Base-by-base conservation (phyloP, 225 moss, liverwort and hornwort species). In the Takakia lepidozioides region DNA sequence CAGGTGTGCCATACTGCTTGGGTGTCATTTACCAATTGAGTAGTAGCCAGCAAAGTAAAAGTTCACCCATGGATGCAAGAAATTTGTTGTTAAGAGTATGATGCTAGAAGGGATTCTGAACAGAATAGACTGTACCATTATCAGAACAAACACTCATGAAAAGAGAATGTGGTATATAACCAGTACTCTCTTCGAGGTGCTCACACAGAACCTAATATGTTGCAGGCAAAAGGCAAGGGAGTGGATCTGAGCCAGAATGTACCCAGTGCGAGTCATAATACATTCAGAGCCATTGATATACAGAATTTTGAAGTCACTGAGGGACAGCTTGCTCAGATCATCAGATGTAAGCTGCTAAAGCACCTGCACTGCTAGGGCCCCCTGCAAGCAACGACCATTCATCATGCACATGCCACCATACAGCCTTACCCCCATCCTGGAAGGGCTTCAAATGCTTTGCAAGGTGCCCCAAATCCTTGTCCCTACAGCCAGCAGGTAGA, bases 321-420 rank as follows among this genome's bases (percentile, higher is more conserved):
- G 90, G 58, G 82, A 98, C 38, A 98, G 68, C 59, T 98, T 82
- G 59, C 87, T 81, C 20, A 98, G 79, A 68, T 98, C 90, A 24
- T 74, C 90, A 25, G 70, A 73, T 3, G 87, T 90, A 17, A 98
- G 84, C 21, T 75, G 51, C 57, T 98, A 90, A 57, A 98, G 66
- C 19, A 64, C 71, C 21, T 82, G 81, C 3, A 55, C 79, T n/a
- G 90, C 75, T 14, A 81, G 54, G 21, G 95, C 90, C 1, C 95
- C 95, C 57, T 98, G 95, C 38, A 98, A 98, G 27, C 58, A 98
- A 48, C 4, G 95, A 75, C 54, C 95, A 75, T 71, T 98, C 95
- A 38, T 98, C 95, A 55, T 98, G 95, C 69, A 98, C 61, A 68
- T 98, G 95, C 95, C 95, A 98, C 21, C 90, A 90, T 16, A 98